These are phyloP conservation scores for Lipomyces mesembrius DNA, from an alignment of 805 yeast genomes.

Conservation along the genomic window DNA sequence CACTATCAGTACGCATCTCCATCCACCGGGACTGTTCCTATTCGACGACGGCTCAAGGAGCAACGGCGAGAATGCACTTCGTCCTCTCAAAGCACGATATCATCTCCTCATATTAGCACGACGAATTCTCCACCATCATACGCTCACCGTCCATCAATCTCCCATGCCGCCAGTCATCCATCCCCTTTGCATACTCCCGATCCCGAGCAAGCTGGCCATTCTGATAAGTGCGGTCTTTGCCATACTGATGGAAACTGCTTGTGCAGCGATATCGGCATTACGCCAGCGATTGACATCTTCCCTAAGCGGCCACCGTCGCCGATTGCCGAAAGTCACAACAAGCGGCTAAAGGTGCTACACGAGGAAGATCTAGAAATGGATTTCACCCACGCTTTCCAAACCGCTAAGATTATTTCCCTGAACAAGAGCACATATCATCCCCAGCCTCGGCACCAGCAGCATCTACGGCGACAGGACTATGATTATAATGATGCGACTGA, in stretches of 20 bases:
- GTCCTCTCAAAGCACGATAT: background rate
- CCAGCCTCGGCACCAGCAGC: slow-evolving; percentile 17
- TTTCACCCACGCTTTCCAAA: slow-evolving; percentile 34
- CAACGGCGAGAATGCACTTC: slow-evolving; percentile 5
- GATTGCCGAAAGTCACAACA: background rate
- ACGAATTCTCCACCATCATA: slow-evolving; percentile 15
- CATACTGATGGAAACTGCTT: slow-evolving; percentile 35
- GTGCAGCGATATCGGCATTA: slow-evolving; percentile 33
- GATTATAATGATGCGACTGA: slow-evolving; percentile 10
- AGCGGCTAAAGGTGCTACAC: slow-evolving; percentile 12
- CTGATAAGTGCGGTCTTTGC: slow-evolving; percentile 34
- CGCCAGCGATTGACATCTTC: slow-evolving; percentile 32
- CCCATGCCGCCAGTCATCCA: slow-evolving; percentile 12
- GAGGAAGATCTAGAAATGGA: slow-evolving; percentile 36
- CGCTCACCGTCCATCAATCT: slow-evolving; percentile 1
- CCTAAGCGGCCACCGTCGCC: slow-evolving; percentile 21
- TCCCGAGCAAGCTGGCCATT: background rate
- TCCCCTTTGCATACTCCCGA: slow-evolving; percentile 14
- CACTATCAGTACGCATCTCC: slow-evolving; percentile 21
- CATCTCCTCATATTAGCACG: background rate
- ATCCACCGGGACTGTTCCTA: slow-evolving; percentile 19
- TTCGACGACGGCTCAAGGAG: slow-evolving; percentile 19
- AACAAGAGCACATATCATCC: background rate
- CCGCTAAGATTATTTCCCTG: slow-evolving; percentile 19
- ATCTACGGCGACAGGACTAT: background rate